Base-by-base conservation (phyloP, 331 rosid genomes). In the Malus hybrid region DNA sequence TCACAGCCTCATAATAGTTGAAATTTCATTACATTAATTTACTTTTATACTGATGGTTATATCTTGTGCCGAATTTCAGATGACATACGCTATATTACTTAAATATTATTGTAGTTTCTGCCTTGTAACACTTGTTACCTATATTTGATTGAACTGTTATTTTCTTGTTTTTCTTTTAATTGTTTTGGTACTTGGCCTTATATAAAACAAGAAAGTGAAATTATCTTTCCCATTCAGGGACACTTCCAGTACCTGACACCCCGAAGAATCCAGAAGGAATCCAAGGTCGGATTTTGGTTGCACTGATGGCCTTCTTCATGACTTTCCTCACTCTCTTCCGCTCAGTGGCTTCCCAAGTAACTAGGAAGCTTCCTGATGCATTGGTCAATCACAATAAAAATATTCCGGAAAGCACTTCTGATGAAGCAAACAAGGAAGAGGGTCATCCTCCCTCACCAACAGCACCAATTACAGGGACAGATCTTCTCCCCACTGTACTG, bases 231-330 rank as follows among this genome's bases (percentile, higher is more conserved):
- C 77, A 72, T 80, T 63, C 88, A 95, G 99, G 97, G 77, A 78
- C 79, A 31, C 79, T 82, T 81, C 79, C 92, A 65, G 78, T 76
- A 62, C 76, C 80, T 22, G 62, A 81, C 33, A 29, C 87, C 44
- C 82, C 81, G 42, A 86, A 77, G 74, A 13, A 77, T 54, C 83
- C 96, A 1, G 90, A 84, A 80, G 89, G 88, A 65, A 76, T 92
- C 63, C 77, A 1, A 59, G 85, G 85, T 84, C 88, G 82, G 82
- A 71, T 88, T 71, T 67, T 89, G 81, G 81, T 85, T 28, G 88
- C 85, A 24, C 78, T 92, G 68, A 80, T 90, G 80, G 86, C 90
- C 61, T 86, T 95, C 88, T 86, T 90, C 73, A 46, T 89, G 80
- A 86, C 89, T 66, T 77, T 89, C 55, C 67, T 81, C 34, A 80